These are phyloP conservation scores for Aspergillus quadrilineatus DNA, from an alignment of 2,329 filamentous ascomycete species.

Conservation along the genomic window DNA sequence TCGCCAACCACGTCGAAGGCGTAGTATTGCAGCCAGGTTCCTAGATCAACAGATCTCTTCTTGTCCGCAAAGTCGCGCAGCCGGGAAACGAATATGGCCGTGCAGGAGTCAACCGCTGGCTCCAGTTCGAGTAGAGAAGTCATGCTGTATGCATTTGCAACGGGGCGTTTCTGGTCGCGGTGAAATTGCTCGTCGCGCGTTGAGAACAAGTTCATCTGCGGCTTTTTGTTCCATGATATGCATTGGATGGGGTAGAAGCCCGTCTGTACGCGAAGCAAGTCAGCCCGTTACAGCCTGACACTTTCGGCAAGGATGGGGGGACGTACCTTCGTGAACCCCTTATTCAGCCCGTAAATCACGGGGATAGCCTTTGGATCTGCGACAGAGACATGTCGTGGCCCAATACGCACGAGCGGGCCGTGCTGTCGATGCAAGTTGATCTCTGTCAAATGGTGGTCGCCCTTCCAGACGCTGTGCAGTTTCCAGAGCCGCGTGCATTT, in stretches of 20 bases:
- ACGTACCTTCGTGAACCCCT: background rate
- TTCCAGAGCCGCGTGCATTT: constrained; percentile 2
- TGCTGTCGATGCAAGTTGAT: background rate
- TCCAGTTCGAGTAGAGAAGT: constrained; percentile 13
- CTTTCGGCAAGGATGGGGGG: no score
- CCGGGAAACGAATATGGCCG: background rate
- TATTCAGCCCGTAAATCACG: constrained; percentile 1
- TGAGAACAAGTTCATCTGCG: constrained; percentile 27
- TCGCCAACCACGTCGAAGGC: constrained; percentile 80
- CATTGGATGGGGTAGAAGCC: constrained; percentile 2
- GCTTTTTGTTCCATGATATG: constrained; percentile 2
- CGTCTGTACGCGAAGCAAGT: background rate
- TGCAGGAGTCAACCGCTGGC: constrained; percentile 13
- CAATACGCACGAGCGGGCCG: constrained; percentile 2
- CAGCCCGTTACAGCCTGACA: background rate
- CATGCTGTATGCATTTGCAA: constrained; percentile 20
- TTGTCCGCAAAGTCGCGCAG: constrained; percentile 18
- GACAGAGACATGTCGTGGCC: constrained; percentile 1
- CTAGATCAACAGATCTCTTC: constrained; percentile 11
- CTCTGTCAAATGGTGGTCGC: constrained; percentile 1
- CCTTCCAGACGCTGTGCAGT: constrained; percentile 2
- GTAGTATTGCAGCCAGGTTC: constrained; percentile 71
- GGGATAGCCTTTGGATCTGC: background rate
- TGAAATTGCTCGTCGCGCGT: constrained; percentile 33
- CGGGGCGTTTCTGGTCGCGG: constrained; percentile 18